Conservation (phyloP, 306 rosid species). For the Morella rubra region DNA sequence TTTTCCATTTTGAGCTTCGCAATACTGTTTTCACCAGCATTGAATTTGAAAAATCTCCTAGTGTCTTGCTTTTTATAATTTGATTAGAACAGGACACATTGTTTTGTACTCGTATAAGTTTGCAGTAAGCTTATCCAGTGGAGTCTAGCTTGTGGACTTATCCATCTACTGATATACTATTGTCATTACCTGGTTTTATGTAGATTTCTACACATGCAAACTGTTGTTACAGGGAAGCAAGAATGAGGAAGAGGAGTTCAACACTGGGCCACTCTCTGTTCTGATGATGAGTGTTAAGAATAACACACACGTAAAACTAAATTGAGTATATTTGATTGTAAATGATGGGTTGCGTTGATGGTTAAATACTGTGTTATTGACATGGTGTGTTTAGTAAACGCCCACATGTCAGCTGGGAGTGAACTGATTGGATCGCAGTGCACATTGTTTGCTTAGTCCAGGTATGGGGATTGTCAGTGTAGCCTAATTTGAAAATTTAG, state of each 20-base stretch:
- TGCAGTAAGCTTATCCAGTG: neutral
- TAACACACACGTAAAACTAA: slow-evolving; percentile 44
- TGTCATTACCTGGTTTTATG: neutral
- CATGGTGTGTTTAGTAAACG: neutral
- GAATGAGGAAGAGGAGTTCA: slow-evolving; percentile 60
- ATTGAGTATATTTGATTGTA: neutral
- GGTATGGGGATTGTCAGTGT: slow-evolving; percentile 1
- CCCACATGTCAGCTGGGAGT: neutral
- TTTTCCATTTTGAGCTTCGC: neutral
- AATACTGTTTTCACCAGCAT: neutral
- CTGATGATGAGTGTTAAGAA: slow-evolving; percentile 65
- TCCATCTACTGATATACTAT: neutral
- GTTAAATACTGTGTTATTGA: neutral
- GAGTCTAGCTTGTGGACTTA: neutral
- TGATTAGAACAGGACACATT: neutral
- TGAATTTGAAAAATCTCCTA: neutral
- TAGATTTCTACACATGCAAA: neutral
- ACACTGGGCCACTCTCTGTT: slow-evolving; percentile 60
- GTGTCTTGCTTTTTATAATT: neutral
- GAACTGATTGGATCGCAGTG: neutral
- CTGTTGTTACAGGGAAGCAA: slow-evolving; percentile 31
- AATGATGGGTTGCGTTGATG: neutral
- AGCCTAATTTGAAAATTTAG: slow-evolving; percentile 5
- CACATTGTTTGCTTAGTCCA: neutral
- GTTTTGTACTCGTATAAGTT: neutral